These are phyloP conservation scores for Pleurozium schreberi DNA, from an alignment of 225 moss, liverwort and hornwort species.

Conservation along the genomic window DNA sequence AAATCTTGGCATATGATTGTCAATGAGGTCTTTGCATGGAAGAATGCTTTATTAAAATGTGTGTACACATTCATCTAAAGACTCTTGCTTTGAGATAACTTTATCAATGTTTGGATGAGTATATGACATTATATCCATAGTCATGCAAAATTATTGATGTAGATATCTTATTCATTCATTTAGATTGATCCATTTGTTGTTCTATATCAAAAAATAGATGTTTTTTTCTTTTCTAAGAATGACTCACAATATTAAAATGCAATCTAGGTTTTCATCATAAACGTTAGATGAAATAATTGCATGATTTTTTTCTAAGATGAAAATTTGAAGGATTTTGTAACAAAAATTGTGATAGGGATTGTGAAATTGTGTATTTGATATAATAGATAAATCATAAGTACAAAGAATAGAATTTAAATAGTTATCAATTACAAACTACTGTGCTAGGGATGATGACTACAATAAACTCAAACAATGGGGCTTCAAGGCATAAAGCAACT, in stretches of 20 bases:
- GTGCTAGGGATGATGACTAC: neutral
- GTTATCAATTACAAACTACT: neutral
- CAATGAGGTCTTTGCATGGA: neutral
- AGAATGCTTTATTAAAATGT: neutral
- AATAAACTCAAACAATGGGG: neutral
- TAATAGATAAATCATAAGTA: neutral
- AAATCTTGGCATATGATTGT: neutral
- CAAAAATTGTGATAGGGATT: rapidly evolving
- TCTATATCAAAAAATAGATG: neutral
- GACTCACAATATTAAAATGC: no score
- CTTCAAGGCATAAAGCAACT: neutral
- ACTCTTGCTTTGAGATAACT: neutral
- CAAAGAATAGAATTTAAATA: neutral
- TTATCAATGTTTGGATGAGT: neutral
- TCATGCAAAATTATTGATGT: neutral
- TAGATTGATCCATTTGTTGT: neutral
- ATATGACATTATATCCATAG: neutral
- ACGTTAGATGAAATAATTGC: neutral
- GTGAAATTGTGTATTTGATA: rapidly evolving
- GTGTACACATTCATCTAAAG: no score
- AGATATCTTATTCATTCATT: neutral
- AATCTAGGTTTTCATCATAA: neutral
- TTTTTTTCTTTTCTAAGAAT: neutral
- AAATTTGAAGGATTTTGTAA: neutral
- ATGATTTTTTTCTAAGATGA: neutral